A percentile compares a stretch with the other conserved stretches of the same genome.
Conservation (phyloP, 768 basidiomycete genomes). For the Amanita exitialis region DNA sequence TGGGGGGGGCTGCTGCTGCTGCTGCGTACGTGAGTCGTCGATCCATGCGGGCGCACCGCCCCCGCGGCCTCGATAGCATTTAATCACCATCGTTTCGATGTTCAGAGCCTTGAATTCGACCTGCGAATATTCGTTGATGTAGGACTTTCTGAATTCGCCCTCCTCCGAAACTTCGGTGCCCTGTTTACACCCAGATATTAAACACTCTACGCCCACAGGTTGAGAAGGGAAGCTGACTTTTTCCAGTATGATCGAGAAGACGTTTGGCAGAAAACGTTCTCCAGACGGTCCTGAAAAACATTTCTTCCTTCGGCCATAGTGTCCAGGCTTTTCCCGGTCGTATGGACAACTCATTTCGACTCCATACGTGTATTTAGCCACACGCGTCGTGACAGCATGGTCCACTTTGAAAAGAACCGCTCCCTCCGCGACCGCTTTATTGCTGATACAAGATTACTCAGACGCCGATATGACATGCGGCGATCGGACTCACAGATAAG, state of each 20-base stretch:
- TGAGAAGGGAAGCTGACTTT: neutral
- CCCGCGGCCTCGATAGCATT: conserved; percentile 13
- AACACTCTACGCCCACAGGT: too few relatives aligned
- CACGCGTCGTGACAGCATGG: conserved; percentile 10
- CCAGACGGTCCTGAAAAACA: conserved; percentile 5
- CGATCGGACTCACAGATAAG: conserved; percentile 28
- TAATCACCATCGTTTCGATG: conserved; percentile 5
- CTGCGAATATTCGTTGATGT: conserved; percentile 4
- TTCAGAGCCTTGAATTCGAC: conserved; percentile 5
- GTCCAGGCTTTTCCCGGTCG: conserved; percentile 5
- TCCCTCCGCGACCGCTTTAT: conserved; percentile 17
- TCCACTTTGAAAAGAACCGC: conserved; percentile 16
- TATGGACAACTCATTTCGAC: conserved; percentile 5
- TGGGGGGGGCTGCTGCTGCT: too few relatives aligned
- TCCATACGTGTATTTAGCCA: conserved; percentile 12
- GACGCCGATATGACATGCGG: neutral
- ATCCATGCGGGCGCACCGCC: conserved; percentile 12
- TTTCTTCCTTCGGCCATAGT: conserved; percentile 1
- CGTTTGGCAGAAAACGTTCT: conserved; percentile 1
- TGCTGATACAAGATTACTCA: conserved; percentile 6
- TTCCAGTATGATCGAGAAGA: conserved; percentile 8
- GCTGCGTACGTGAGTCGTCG: conserved; percentile 12
- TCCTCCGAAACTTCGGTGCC: conserved; percentile 15
- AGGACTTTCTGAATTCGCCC: conserved; percentile 13
- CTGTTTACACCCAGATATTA: conserved; percentile 7